Base-by-base conservation (phyloP, 495 filamentous ascomycete genomes). In the Wilcoxina mikolae region DNA sequence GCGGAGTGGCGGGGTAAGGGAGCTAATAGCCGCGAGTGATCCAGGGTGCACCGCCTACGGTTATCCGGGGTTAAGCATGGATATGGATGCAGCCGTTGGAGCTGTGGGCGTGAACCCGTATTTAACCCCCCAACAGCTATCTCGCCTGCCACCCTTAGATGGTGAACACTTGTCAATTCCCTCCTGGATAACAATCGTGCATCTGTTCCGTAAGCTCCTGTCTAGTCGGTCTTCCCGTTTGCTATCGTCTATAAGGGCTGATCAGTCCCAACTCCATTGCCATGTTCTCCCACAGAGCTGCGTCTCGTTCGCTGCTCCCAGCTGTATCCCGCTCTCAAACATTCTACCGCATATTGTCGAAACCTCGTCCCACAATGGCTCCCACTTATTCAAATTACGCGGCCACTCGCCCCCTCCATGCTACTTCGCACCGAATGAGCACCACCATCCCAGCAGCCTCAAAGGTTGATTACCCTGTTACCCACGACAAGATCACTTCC, bases 401-500 rank as follows among this genome's bases (percentile, higher is more conserved):
- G 52, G 80, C 79, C 23, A 75, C 79, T 17, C 73, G 74, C 56
- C 77, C 81, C 43, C 70, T 82, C 12, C 69, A 67, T 44, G 33
- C 73, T 15, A 49, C 46, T 15, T 49, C 46, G 9, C 46, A 49
- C 22, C 46, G 46, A 10, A 15, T 49, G 15, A 28, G 12, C 4
- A 49, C 46, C 24, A 29, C 24, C 15, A 27, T 49, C 23, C 46
- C 46, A 2, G 12, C 46, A 10, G 46, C 46, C 29, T 49, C 46
- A 15, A 29, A 27, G 12, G 46, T 49, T 15, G 25, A 83, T 3
- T 95, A 85, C 68, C 85, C 85, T 15, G 85, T 76, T n/a, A 79
- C 73, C 55, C 93, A 99, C 72, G 78, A 86, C 51, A 81, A 76
- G 66, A 87, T 94, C 67, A 57, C 74, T 47, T 69, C 79, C 41